Evolutionary conservation across 345 rosid species (phyloP), one percentile per base, ranked within the genome.

Genomic region (Linum tenue): DNA sequence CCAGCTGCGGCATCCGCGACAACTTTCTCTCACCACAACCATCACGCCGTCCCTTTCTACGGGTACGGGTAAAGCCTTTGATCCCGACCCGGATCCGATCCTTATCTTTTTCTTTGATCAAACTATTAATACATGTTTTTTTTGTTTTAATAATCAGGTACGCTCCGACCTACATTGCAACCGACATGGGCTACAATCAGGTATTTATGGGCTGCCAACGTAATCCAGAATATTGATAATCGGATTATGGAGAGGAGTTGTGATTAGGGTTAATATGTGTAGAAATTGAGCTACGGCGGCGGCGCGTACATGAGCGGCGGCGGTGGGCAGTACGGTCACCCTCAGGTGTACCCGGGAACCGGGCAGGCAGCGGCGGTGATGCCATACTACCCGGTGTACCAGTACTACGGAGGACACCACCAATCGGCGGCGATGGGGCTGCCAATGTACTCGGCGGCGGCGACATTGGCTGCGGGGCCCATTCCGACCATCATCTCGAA

Each of bases 301-400:
- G 98, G 91, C 60, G 62, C 86, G 64, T 90, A 88, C 79, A 62
- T 88, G 87, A 85, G 84, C 68, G 88, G 86, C 36, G 60, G 84
- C 68, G 88, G 86, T 35, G 60, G 60, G 59, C 86, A 84, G 58
- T 85, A 60, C 79, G 42, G 85, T 39, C 31, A 22, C 31, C 31
- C 0, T 22, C 87, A 80, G 77, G 72, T 82, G 82, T 87, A 83
- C 67, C 92, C 85, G 92, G 92, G 67, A 88, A 87, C 85, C 53
- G 69, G 85, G 69, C 85, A 95, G 66, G 89, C 84, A 56, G 87
- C 77, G 67, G 68, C 95, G 50, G 63, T 92, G 88, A 78, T 90
- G 89, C 92, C 98, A 36, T 69, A 90, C 81, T 88, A 90, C 86
- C 90, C 91, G 7, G 66, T 81, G 3, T 88, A 88, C 63, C 95